Conservation (phyloP, 192 early-diverging fungal species). For the Coemansia sp. region DNA sequence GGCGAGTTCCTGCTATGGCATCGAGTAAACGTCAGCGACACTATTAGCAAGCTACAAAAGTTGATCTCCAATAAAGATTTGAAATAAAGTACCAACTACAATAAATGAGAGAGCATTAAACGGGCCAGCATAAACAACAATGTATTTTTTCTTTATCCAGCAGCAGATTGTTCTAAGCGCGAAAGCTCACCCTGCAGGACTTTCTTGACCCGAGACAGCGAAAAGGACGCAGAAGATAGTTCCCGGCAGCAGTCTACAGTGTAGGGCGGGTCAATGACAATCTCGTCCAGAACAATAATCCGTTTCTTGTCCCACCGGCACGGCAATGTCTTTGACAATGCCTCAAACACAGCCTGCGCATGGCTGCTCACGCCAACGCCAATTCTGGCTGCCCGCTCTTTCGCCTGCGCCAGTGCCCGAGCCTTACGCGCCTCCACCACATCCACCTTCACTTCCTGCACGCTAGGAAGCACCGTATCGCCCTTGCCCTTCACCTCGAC, state of each 20-base stretch:
- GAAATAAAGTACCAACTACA: constrained; percentile 1
- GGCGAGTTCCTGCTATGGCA: constrained; percentile 49
- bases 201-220: constrained; percentile 71
- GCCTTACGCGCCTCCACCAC: constrained; percentile 41
- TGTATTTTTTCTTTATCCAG: not conserved
- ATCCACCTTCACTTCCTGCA: constrained; percentile 11
- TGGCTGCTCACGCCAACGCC: constrained; percentile 76
- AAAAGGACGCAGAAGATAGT: constrained; percentile 55
- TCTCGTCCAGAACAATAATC: constrained; percentile 80
- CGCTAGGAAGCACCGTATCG: constrained; percentile 4
- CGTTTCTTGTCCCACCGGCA: constrained; percentile 71
- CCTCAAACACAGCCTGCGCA: constrained; percentile 79
- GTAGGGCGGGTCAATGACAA: constrained; percentile 73
- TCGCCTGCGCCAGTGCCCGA: constrained; percentile 27
- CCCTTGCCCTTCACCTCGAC: not conserved
- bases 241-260: constrained; percentile 60
- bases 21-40: constrained; percentile 36
- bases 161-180: constrained; percentile 20
- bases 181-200: constrained; percentile 56
- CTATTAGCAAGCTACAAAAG: constrained; percentile 30
- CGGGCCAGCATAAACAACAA: not conserved
- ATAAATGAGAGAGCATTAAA: constrained; percentile 1
- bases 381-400: constrained; percentile 51
- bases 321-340: constrained; percentile 77
- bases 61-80: not conserved